Evolutionary conservation across 1,284 basidiomycete species (phyloP), one percentile per base, ranked within the genome.

Genomic region (Veloboletus limbatus): DNA sequence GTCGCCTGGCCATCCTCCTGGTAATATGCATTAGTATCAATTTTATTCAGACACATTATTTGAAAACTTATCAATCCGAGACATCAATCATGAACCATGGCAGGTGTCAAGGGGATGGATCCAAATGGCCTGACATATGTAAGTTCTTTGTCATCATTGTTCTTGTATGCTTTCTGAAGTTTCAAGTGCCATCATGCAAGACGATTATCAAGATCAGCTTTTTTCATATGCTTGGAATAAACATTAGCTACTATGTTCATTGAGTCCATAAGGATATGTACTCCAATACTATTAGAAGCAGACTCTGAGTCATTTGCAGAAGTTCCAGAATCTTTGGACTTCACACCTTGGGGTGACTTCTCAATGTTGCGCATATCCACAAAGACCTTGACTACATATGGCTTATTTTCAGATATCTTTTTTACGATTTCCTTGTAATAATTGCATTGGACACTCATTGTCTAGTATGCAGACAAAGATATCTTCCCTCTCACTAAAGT

Each of bases 281-380:
- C 10, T 11, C 10, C 10, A 6, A 6, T 14, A 28, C 27, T 14
- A 11, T 28, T n/a, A n/a, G n/a, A n/a, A n/a, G n/a, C n/a, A n/a
- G n/a, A n/a, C n/a, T n/a, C n/a, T n/a, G n/a, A n/a, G n/a, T 14
- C 9, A 28, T 14, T 28, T 28, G 22, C 10, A 28, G 10, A 28
- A 3, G 6, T 14, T 11, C 27, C 14, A 6, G 10, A 11, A 3
- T 11, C 5, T 28, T 9, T 14, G 14, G 4, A 11, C 10, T 6
- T 9, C 14, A 28, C 9, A 6, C 10, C 9, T 10, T 5, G 3
- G n/a, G 49, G 48, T 6, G 33, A 25, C 22, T 52, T 54, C 33
- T 51, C 17, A n/a, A 57, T 47, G 13, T 42, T 27, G 4, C 39
- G 46, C 54, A 55, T 55, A 25, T 55, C 40, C 4, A 54, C 32